Conservation (phyloP, 768 basidiomycete genomes). For the Udeniomyces megalosporus region DNA sequence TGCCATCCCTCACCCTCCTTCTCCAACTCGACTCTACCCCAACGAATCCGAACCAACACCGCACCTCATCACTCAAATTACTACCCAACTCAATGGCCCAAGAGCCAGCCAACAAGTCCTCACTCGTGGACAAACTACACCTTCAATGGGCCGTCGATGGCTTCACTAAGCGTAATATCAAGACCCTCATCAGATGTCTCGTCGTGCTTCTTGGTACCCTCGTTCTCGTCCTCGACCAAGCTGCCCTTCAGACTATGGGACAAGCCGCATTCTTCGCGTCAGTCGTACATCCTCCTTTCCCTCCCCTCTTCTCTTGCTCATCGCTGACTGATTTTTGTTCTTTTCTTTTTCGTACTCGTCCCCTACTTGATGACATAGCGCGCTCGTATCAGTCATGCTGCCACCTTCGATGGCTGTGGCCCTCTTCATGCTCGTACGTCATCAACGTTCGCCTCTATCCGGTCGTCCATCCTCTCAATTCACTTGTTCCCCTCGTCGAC, state of each 20-base stretch:
- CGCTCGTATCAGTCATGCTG: too few species aligned
- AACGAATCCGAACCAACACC: too few species aligned
- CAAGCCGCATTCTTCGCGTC: slow-evolving; percentile 35
- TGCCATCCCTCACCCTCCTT: too few species aligned
- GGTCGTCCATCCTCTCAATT: too few species aligned
- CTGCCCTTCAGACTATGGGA: slow-evolving; percentile 15
- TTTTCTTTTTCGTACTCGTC: slow-evolving; percentile 39
- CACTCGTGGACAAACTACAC: not conserved
- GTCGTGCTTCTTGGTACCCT: slow-evolving; percentile 22
- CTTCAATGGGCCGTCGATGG: not conserved
- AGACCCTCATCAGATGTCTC: slow-evolving; percentile 25
- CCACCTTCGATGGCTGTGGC: not conserved
- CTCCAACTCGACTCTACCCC: too few species aligned
- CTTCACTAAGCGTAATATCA: slow-evolving; percentile 4
- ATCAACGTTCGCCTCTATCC: too few species aligned
- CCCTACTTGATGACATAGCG: not conserved
- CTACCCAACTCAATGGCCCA: too few species aligned
- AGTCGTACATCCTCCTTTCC: slow-evolving; percentile 36
- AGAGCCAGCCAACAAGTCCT: too few species aligned
- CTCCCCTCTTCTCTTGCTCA: too few species aligned
- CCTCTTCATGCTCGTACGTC: not conserved
- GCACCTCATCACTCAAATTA: too few species aligned
- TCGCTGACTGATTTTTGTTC: too few species aligned
- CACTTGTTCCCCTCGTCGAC: too few species aligned
- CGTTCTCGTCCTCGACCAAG: slow-evolving; percentile 23